Conservation (phyloP, 495 filamentous ascomycete genomes). For the Filosporella fistucella region DNA sequence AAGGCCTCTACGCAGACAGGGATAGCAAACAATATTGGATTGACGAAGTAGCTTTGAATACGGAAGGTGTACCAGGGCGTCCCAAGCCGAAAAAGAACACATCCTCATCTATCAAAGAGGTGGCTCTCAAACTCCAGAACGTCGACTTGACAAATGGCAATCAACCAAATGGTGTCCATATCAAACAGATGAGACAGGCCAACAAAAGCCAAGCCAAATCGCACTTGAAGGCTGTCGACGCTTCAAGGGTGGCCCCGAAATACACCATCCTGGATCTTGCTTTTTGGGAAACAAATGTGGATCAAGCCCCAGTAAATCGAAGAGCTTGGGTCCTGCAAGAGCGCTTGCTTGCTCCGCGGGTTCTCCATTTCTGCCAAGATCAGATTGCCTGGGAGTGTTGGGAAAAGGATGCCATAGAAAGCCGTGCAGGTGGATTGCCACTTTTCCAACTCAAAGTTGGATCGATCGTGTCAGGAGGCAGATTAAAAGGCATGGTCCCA, state of each 20-base stretch:
- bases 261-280: background rate
- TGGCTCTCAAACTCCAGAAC: background rate
- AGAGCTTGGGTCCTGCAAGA: constrained; percentile 34
- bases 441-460: background rate
- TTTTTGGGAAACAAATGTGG: constrained; percentile 2
- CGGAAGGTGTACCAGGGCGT: background rate
- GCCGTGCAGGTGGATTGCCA: background rate
- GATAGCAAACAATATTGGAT: constrained; percentile 1
- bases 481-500: constrained; percentile 2
- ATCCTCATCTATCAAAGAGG: background rate
- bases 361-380: constrained; percentile 23
- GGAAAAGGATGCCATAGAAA: background rate
- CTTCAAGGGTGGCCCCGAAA: background rate
- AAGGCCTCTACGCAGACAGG: background rate
- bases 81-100: background rate
- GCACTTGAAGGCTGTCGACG: background rate
- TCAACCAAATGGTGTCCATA: background rate
- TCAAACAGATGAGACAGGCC: background rate
- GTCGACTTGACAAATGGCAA: background rate
- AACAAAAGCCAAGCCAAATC: background rate
- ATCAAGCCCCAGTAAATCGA: constrained; percentile 10
- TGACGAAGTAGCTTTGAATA: constrained; percentile 3
- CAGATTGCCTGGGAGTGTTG: constrained; percentile 31
- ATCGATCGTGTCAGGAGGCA: background rate
- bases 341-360: constrained; percentile 25